Evolutionary conservation across 2,329 filamentous ascomycete species (phyloP), one percentile per base, ranked within the genome.

Genomic region (Colletotrichum agaves): DNA sequence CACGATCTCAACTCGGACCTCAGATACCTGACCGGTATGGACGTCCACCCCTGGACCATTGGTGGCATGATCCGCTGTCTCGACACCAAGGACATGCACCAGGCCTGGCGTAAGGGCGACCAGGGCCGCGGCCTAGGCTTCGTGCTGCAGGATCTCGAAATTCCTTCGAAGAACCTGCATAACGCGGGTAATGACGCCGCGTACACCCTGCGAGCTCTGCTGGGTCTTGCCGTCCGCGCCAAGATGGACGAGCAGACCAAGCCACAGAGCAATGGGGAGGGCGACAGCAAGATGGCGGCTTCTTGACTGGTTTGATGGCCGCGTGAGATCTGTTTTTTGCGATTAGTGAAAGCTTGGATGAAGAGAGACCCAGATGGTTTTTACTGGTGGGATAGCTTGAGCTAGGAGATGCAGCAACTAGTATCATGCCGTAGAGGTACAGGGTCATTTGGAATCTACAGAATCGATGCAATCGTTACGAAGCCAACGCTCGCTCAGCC

Each of bases 11-110:
- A 81, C 0, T 93, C 91, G 74, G 83, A 91, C 57, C 75, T 90
- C 2, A 74, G 80, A 60, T 80, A 82, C 12, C 78, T 88, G 12
- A 78, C 82, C 7, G 78, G 81, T 5, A 75, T 94, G 27, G 88
- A 88, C 12, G 91, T 89, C 75, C 82, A 90, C 62, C 76, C 87
- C 2, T 75, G 80, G 69, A 80, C 81, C 17, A 78, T 85, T 6
- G 75, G 79, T 2, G 87, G 86, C 61, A 81, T 93, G 17, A 68
- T 88, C 23, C 90, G 93, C 65, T 80, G 85, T 3, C 77, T 93
- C 37, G 96, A 99, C 75, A 97, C 93, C 0, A 86, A 88, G 52
- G 79, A 81, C 41, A 85, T 98, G 75, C 92, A 91, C 78, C 88
- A 89, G 69, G 85, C 87, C 13, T 85, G 90, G 74, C 84, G 83